Evolutionary conservation across 78 protist genomes (phyloP).

Genomic region (Dictyostelium capitatum): DNA sequence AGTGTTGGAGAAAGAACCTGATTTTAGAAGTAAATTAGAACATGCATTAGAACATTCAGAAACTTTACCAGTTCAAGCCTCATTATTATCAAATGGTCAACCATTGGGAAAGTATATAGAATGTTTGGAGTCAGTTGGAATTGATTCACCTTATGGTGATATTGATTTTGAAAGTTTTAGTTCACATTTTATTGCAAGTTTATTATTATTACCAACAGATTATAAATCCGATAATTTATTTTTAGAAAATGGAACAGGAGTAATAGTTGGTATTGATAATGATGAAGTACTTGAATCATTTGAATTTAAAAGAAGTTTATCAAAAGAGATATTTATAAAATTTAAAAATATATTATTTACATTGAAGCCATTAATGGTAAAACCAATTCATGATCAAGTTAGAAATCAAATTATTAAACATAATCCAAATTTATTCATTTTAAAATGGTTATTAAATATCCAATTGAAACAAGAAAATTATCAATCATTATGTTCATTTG

Average conservation of each 20-base stretch:
- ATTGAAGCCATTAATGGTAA: background rate
- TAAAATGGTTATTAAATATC: too few species aligned
- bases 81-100: background rate
- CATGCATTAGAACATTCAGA: background rate
- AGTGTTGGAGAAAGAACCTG: background rate
- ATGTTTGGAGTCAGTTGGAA: too few species aligned
- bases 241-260: background rate
- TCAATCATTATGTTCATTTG: too few species aligned
- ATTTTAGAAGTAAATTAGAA: background rate
- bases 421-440: background rate
- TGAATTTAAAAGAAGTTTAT: background rate
- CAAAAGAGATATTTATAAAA: background rate
- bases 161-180: background rate
- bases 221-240: background rate
- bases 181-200: background rate
- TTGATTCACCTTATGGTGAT: too few species aligned
- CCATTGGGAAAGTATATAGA: too few species aligned
- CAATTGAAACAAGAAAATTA: too few species aligned
- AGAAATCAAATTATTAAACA: background rate
- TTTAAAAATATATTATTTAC: background rate
- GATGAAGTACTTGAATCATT: background rate
- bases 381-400: background rate
- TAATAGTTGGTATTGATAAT: constrained; percentile 11
- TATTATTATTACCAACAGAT: background rate
- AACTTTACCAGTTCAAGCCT: background rate